Evolutionary conservation across 441 rosid species (phyloP).

Genomic region (Theobroma grandiflorum): DNA sequence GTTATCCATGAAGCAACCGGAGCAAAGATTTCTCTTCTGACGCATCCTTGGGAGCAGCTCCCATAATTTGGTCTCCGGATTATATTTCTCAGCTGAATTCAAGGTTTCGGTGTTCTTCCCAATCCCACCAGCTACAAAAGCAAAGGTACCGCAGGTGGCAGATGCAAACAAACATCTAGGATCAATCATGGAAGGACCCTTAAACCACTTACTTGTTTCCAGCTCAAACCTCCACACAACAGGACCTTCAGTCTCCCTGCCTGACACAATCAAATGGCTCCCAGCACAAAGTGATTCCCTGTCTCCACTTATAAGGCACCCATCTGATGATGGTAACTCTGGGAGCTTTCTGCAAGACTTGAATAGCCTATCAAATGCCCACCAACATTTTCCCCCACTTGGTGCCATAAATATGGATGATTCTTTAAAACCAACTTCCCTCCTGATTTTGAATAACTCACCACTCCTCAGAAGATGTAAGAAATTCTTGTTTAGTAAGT

Average conservation of each 20-base stretch:
- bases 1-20: conserved; percentile 77
- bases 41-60: conserved; percentile 61
- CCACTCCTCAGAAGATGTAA: conserved; percentile 62
- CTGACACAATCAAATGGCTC: conserved; percentile 82
- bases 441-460: conserved; percentile 72
- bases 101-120: conserved; percentile 49
- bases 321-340: conserved; percentile 73
- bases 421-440: conserved; percentile 62
- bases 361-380: conserved; percentile 67
- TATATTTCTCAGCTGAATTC: conserved; percentile 69
- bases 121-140: conserved; percentile 83
- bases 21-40: conserved; percentile 58
- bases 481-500: conserved; percentile 57
- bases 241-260: conserved; percentile 63
- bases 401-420: conserved; percentile 81
- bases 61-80: conserved; percentile 75
- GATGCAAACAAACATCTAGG: conserved; percentile 88
- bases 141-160: conserved; percentile 65
- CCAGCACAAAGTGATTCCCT: conserved; percentile 86
- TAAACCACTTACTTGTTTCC: conserved; percentile 73
- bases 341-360: conserved; percentile 62
- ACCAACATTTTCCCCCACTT: conserved; percentile 76
- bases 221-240: conserved; percentile 82
- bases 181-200: conserved; percentile 72
- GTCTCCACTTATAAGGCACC: conserved; percentile 65